Evolutionary conservation across 257 asterid species (phyloP).

Genomic region (Ocimum tenuiflorum): DNA sequence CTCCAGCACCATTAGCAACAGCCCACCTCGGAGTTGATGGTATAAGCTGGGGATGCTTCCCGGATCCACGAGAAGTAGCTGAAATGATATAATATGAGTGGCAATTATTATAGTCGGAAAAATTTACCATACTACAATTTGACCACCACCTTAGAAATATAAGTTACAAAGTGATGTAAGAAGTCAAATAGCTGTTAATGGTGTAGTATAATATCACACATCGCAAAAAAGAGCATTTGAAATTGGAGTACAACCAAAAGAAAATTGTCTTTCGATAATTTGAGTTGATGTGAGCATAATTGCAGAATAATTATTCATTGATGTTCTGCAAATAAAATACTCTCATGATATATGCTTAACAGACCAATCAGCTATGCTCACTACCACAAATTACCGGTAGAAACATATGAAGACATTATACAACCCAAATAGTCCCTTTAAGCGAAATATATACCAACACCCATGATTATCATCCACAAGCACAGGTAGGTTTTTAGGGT

Average conservation of each 20-base stretch:
- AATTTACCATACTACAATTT: neutral
- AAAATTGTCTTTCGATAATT: neutral
- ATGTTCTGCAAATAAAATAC: neutral
- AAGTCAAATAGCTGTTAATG: neutral
- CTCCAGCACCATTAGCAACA: constrained; percentile 99
- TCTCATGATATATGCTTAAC: neutral
- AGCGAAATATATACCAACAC: too few relatives aligned
- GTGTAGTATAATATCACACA: neutral
- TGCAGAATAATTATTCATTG: neutral
- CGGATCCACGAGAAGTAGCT: constrained; percentile 97
- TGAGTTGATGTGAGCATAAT: constrained; percentile 1
- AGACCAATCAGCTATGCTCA: neutral
- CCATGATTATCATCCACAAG: neutral
- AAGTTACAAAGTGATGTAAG: neutral
- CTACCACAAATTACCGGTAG: neutral
- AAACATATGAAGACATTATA: neutral
- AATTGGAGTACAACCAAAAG: neutral
- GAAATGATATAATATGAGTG: constrained; percentile 19
- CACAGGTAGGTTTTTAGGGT: neutral
- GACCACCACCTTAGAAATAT: constrained; percentile 5
- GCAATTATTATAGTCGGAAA: constrained; percentile 3
- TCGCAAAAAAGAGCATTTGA: neutral
- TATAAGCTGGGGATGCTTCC: constrained; percentile 96
- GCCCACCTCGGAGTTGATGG: constrained; percentile 99
- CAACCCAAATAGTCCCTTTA: neutral